Conservation (phyloP, 2,329 filamentous ascomycete genomes). For the Penicillium sp. region DNA sequence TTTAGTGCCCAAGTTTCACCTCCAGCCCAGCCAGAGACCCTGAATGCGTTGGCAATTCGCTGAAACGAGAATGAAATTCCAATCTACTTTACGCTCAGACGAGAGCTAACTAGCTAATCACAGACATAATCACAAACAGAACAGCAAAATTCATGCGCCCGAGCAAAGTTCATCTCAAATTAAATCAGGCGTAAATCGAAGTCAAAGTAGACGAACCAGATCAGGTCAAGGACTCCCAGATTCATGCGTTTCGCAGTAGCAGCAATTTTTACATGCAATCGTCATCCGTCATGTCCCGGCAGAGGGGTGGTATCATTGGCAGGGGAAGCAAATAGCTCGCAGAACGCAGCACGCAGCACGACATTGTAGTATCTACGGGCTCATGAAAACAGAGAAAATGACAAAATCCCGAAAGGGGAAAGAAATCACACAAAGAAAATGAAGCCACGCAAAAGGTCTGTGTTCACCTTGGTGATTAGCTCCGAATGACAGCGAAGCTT, state of each 20-base stretch:
- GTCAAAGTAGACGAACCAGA: not conserved
- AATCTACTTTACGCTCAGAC: constrained; percentile 3
- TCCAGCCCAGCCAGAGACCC: not conserved
- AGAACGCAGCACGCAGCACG: not conserved
- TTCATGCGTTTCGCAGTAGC: constrained; percentile 6
- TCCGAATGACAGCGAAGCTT: not conserved
- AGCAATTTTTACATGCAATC: constrained; percentile 18
- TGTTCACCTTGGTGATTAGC: not conserved
- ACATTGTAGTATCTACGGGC: constrained; percentile 17
- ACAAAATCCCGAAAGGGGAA: not conserved
- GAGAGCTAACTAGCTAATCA: not conserved
- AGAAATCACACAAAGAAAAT: not conserved
- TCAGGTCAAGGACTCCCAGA: constrained; percentile 7
- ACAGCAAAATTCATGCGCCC: not conserved
- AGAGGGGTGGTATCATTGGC: constrained; percentile 27
- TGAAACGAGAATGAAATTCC: not conserved
- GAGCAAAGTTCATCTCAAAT: not conserved
- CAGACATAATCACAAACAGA: not conserved
- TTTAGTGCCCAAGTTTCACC: constrained; percentile 5
- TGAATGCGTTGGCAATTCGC: constrained; percentile 1
- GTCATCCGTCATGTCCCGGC: constrained; percentile 16
- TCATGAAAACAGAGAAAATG: constrained; percentile 8
- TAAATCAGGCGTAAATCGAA: not conserved
- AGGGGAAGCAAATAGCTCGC: constrained; percentile 12
- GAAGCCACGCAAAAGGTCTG: not conserved